These are phyloP conservation scores for Wickerhamomyces kurtzmanii DNA, from an alignment of 805 yeast genomes.

Conservation along the genomic window DNA sequence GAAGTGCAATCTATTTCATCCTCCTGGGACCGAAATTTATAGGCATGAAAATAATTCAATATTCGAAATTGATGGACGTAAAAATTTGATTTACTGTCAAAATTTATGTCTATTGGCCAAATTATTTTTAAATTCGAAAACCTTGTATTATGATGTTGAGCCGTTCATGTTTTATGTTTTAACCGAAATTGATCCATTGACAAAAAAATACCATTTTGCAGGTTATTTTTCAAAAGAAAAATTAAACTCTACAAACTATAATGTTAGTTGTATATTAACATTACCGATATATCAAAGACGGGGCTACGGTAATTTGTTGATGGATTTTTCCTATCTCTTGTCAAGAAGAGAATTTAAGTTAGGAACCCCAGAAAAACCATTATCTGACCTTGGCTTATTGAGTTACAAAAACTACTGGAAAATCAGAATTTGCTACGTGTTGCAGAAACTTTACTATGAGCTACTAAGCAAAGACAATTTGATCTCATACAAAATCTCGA, in stretches of 20 bases:
- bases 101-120: constrained; percentile 86
- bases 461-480: constrained; percentile 2
- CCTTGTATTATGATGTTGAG: constrained; percentile 90
- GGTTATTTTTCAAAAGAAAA: constrained; percentile 92
- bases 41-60: constrained; percentile 60
- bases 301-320: constrained; percentile 84
- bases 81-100: constrained; percentile 75
- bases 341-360: constrained; percentile 64
- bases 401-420: constrained; percentile 89
- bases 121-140: constrained; percentile 81
- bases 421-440: constrained; percentile 40
- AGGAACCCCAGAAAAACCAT: constrained; percentile 95
- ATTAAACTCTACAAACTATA: constrained; percentile 63
- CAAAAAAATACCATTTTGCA: constrained; percentile 59
- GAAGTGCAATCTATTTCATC: constrained; percentile 64
- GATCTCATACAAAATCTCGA: constrained; percentile 25
- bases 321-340: constrained; percentile 80
- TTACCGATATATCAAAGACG: constrained; percentile 79
- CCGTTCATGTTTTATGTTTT: constrained; percentile 86
- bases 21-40: constrained; percentile 91
- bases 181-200: constrained; percentile 48
- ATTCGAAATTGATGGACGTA: constrained; percentile 91
- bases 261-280: constrained; percentile 85
- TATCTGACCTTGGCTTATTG: constrained; percentile 74
- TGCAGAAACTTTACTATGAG: constrained; percentile 9